Evolutionary conservation across 2,329 filamentous ascomycete genomes (phyloP), one percentile per base, ranked within the genome.

Genomic region (Alternaria sp.): DNA sequence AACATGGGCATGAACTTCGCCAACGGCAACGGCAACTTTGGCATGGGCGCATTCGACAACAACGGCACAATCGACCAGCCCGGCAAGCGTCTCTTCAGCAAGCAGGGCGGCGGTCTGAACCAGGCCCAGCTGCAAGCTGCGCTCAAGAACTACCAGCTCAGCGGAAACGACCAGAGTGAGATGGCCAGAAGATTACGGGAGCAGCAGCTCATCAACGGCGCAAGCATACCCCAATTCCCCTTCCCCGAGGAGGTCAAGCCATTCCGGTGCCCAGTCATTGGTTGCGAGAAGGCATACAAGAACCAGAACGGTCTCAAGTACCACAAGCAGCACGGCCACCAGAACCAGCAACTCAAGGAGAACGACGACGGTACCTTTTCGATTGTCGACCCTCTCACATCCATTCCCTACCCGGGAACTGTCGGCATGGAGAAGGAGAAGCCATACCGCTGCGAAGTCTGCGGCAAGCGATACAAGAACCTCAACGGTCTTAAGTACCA

Each of bases 361-460:
- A 99, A 99, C 74, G 92, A 92, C 15, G 96, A 99, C 75, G 96
- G 96, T 55, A 97, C 96, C 3, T 98, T 97, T 78, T 98, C 95
- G 0, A 99, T 99, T 70, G 95, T 99, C 55, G 97, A 99, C 73
- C 96, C 96, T 0, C 92, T 97, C 76, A 98, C 96, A 0, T 96
- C 92, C 26, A 88, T 93, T 2, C 96, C 96, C 0, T 99, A 98
- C 70, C 96, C 96, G 0, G 96, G 96, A 30, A 98, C 96, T 1
- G 85, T 97, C 37, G 96, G 96, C n/a, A 99, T 99, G 96, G 96
- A 99, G 83, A 99, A 98, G 80, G 95, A 98, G 84, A 99, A 99
- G 84, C 96, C 96, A 3, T 98, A 98, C 80, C 94, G 94, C 77
- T 99, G 96, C 80, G 94, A 98, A 69, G 91, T 94, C 11, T 99